Evolutionary conservation across 345 rosid species (phyloP).

Genomic region (Melastoma malabathricum): DNA sequence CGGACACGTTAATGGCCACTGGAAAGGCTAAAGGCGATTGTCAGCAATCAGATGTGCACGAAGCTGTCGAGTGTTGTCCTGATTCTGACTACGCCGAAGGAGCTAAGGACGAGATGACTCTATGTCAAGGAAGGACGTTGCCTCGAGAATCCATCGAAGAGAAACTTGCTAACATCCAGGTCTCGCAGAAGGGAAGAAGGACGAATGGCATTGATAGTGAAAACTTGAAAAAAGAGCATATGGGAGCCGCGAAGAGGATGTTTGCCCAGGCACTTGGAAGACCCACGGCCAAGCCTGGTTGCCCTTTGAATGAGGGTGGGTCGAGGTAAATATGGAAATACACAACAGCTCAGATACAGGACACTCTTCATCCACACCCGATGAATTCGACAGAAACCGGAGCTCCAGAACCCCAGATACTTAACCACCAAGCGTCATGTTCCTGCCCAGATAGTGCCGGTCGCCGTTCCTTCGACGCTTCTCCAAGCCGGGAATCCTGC

Average conservation of each 20-base stretch:
- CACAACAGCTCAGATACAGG: too few species aligned
- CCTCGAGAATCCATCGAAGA: constrained; percentile 13
- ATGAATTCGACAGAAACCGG: too few species aligned
- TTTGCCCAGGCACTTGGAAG: constrained; percentile 54
- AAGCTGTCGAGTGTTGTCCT: constrained; percentile 9
- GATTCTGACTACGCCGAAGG: constrained; percentile 5
- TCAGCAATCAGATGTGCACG: neutral
- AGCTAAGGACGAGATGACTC: constrained; percentile 11
- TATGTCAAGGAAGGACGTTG: constrained; percentile 12
- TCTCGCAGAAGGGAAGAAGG: constrained; percentile 10
- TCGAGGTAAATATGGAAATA: neutral
- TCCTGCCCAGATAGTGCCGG: too few species aligned
- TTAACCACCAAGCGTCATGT: too few species aligned
- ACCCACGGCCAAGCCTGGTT: constrained; percentile 12
- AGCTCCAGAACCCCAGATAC: too few species aligned
- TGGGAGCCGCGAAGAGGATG: constrained; percentile 59
- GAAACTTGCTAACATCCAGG: constrained; percentile 3
- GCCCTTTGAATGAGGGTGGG: constrained; percentile 13
- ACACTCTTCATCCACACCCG: too few species aligned
- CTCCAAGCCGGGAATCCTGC: too few species aligned
- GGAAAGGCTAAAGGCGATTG: constrained; percentile 7
- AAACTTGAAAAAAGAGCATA: constrained; percentile 29
- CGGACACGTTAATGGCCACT: constrained; percentile 11
- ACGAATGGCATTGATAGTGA: constrained; percentile 20
- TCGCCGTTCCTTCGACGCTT: too few species aligned